phyloP scores from a whole-genome alignment of 2,329 filamentous ascomycete genomes.

The Epichloe gansuensis region DNA sequence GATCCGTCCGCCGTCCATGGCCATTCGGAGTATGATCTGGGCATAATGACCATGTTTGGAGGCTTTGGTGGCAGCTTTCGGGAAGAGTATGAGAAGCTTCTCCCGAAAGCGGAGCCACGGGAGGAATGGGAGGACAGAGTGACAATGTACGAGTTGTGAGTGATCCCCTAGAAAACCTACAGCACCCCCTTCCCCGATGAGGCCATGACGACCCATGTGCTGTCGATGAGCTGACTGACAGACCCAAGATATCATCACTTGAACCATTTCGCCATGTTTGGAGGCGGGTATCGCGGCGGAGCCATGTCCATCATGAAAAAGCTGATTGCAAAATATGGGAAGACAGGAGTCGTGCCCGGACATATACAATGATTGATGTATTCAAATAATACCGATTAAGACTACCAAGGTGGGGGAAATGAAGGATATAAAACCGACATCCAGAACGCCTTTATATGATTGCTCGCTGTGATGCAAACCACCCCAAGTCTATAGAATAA shows the following conservation, averaged over 20 bases:
- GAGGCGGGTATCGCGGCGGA: slow-evolving; percentile 61
- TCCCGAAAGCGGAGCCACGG: slow-evolving; percentile 67
- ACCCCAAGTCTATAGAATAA: slow-evolving; percentile 4
- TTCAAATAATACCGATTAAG: not conserved
- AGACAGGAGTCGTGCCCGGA: not conserved
- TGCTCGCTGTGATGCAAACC: slow-evolving; percentile 7
- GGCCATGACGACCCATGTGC: not conserved
- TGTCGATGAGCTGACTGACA: slow-evolving; percentile 8
- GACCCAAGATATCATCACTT: slow-evolving; percentile 65
- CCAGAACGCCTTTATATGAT: slow-evolving; percentile 13
- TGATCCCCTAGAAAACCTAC: slow-evolving; percentile 12
- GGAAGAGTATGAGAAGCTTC: slow-evolving; percentile 60
- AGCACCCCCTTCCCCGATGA: not conserved
- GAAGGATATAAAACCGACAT: slow-evolving; percentile 4
- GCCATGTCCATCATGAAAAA: slow-evolving; percentile 69
- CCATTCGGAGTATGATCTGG: slow-evolving; percentile 80
- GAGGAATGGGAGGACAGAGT: slow-evolving; percentile 80
- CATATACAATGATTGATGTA: slow-evolving; percentile 1
- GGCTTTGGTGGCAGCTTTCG: slow-evolving; percentile 64
- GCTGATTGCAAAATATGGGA: slow-evolving; percentile 58
- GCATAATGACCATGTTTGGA: slow-evolving; percentile 95
- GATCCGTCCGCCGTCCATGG: slow-evolving; percentile 74
- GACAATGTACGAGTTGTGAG: slow-evolving; percentile 68
- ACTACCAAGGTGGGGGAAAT: not conserved
- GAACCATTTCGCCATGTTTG: slow-evolving; percentile 80